These are phyloP conservation scores for Polyporus arcularius DNA, from an alignment of 768 basidiomycete species.

Conservation along the genomic window DNA sequence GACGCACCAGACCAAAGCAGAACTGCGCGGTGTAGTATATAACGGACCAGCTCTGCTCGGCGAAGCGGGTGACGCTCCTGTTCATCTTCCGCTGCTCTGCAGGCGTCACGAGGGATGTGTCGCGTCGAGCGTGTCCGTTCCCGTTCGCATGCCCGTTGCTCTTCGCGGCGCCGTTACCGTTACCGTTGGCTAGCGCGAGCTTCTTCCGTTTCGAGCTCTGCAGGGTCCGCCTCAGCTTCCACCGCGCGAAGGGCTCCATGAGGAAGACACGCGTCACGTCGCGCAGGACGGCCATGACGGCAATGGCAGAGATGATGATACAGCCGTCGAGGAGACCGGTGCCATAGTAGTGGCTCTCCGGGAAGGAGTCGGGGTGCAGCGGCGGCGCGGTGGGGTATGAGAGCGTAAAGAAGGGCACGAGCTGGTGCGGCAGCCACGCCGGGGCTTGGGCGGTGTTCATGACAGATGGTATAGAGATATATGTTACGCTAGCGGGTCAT, in stretches of 20 bases:
- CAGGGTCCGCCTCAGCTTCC: slow-evolving; percentile 67
- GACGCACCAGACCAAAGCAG: slow-evolving; percentile 80
- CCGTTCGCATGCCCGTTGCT: slow-evolving; percentile 35
- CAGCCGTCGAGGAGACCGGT: slow-evolving; percentile 80
- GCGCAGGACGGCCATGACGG: slow-evolving; percentile 83
- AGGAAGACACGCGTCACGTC: slow-evolving; percentile 74
- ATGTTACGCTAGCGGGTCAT: slow-evolving; percentile 39
- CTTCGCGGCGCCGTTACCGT: slow-evolving; percentile 26
- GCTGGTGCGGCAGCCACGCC: slow-evolving; percentile 50
- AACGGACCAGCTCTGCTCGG: slow-evolving; percentile 92
- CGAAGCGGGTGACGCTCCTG: slow-evolving; percentile 80
- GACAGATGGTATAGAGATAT: slow-evolving; percentile 26
- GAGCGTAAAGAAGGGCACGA: slow-evolving; percentile 71
- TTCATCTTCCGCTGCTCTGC: slow-evolving; percentile 61
- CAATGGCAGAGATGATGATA: slow-evolving; percentile 78
- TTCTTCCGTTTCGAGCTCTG: slow-evolving; percentile 22
- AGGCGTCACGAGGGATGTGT: slow-evolving; percentile 28
- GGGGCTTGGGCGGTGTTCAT: slow-evolving; percentile 40
- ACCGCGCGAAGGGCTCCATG: slow-evolving; percentile 79
- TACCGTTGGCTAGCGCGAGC: slow-evolving; percentile 23
- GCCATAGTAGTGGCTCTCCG: slow-evolving; percentile 64
- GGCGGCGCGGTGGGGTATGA: slow-evolving; percentile 68
- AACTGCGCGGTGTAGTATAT: slow-evolving; percentile 81
- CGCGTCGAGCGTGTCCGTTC: slow-evolving; percentile 20
- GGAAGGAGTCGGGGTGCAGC: slow-evolving; percentile 68